Evolutionary conservation across 2,329 filamentous ascomycete species (phyloP).

Genomic region (Aspergillus sp.): DNA sequence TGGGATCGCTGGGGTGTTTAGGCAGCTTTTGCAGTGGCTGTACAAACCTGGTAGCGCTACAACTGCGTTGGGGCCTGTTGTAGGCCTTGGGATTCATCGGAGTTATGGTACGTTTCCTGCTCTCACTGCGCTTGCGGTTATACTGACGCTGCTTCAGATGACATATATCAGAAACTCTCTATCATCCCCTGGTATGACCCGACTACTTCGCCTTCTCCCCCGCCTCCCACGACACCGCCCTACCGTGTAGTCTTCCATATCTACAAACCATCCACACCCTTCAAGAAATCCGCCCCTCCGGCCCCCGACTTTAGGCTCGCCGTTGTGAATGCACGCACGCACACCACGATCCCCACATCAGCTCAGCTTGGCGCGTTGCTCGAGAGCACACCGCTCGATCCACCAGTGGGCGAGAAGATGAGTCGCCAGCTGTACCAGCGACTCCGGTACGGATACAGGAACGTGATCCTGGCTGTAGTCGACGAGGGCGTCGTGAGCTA

Average conservation of each 20-base stretch:
- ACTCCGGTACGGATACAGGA: slow-evolving; percentile 80
- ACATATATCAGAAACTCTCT: slow-evolving; percentile 75
- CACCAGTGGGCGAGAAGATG: slow-evolving; percentile 55
- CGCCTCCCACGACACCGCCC: slow-evolving; percentile 46
- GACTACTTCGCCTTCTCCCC: slow-evolving; percentile 29
- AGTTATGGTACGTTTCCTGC: slow-evolving; percentile 48
- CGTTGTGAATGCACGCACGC: slow-evolving; percentile 72
- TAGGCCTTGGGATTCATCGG: slow-evolving; percentile 56
- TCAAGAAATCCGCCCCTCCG: slow-evolving; percentile 78
- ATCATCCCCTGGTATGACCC: slow-evolving; percentile 73
- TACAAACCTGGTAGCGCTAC: slow-evolving; percentile 27
- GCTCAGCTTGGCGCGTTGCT: slow-evolving; percentile 71
- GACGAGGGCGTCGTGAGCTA: slow-evolving; percentile 91
- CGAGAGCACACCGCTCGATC: slow-evolving; percentile 70
- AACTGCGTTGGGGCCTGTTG: slow-evolving; percentile 50
- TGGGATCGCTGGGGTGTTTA: slow-evolving; percentile 29
- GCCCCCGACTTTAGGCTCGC: slow-evolving; percentile 81
- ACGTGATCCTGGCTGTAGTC: slow-evolving; percentile 82
- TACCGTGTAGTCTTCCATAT: slow-evolving; percentile 78
- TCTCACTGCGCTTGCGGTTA: background rate
- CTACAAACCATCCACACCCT: slow-evolving; percentile 72
- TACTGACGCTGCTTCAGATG: slow-evolving; percentile 42
- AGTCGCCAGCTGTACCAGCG: slow-evolving; percentile 67
- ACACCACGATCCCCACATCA: slow-evolving; percentile 69
- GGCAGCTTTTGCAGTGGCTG: slow-evolving; percentile 38